phyloP scores from a whole-genome alignment of 2,329 filamentous ascomycete genomes.

The Fusarium solani-melongenae region DNA sequence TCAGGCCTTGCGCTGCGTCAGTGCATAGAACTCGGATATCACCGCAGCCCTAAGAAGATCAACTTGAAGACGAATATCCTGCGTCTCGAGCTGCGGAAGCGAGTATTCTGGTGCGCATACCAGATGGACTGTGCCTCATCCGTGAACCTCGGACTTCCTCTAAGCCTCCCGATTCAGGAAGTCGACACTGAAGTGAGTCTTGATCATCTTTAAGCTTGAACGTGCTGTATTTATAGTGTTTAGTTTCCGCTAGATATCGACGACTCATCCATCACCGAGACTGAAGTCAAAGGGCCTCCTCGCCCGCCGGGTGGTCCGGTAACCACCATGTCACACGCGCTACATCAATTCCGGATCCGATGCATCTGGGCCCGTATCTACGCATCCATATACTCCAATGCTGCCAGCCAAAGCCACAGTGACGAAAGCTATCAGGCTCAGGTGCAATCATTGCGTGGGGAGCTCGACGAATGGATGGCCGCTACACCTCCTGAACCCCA shows the following conservation, averaged over 20 bases:
- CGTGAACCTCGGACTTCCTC: slow-evolving; percentile 1
- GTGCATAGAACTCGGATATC: slow-evolving; percentile 20
- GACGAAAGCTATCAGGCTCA: not conserved
- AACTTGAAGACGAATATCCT: not conserved
- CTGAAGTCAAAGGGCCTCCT: not conserved
- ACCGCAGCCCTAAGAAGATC: slow-evolving; percentile 1
- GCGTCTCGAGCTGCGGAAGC: not conserved
- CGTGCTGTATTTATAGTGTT: not conserved
- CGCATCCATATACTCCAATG: slow-evolving; percentile 4
- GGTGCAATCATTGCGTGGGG: not conserved
- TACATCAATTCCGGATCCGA: slow-evolving; percentile 13
- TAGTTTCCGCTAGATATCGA: slow-evolving; percentile 19
- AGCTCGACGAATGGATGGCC: slow-evolving; percentile 14
- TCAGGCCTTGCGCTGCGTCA: slow-evolving; percentile 14
- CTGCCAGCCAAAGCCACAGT: not conserved
- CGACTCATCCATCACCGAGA: not conserved
- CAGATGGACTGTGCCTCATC: slow-evolving; percentile 10
- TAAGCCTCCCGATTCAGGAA: slow-evolving; percentile 8
- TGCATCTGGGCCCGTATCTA: slow-evolving; percentile 11
- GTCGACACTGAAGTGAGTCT: slow-evolving; percentile 18
- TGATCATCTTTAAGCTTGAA: too few relatives aligned
- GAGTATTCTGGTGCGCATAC: slow-evolving; percentile 18
- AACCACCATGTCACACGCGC: not conserved
- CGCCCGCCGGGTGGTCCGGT: not conserved
- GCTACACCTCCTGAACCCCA: not conserved